Evolutionary conservation across 768 basidiomycete species (phyloP), one percentile per base, ranked within the genome.

Genomic region (Tricholoma sp.): DNA sequence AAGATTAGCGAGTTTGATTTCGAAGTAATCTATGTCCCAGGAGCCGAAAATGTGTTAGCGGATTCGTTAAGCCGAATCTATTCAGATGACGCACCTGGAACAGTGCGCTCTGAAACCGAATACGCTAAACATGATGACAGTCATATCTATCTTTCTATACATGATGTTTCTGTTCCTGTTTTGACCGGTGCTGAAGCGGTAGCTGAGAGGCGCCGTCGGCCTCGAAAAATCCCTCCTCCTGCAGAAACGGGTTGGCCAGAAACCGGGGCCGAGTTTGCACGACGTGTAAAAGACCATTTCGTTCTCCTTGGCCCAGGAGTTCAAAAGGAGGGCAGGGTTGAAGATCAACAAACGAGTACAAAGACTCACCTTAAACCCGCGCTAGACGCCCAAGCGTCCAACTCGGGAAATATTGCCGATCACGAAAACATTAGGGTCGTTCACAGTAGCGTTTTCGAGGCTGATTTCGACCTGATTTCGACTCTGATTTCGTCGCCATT

Each of bases 261-360:
- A 27, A 49, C 57, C 3, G 45, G 29, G 24, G 27, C 21, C 0
- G 59, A 63, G 7, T 63, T 63, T 51, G 56, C 60, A 0, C 5
- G 31, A 5, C 4, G 60, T 0, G 45, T 61, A 50, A 21, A 18
- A 18, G 45, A 34, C 16, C 45, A 24, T 59, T 64, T 66, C 34
- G 55, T 59, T n/a, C 59, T 63, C n/a, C 22, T 46, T n/a, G 62
- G 61, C 50, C 64, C 64, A 52, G 7, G 55, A n/a, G 53, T 57
- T 56, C 54, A 55, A 59, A 59, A 60, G 50, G 59, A 62, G 56
- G 59, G 64, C 27, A 60, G 32, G 32, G 32, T 34, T 34, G 32
- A 57, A 50, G 53, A 18, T 50, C 32, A 34, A 34, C 32, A 34
- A 45, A 21, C 5, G 18, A 43, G 19, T 21, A 21, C n/a, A 43